Conservation (phyloP, 1,284 basidiomycete genomes). For the Exobasidium cylindrosporum region DNA sequence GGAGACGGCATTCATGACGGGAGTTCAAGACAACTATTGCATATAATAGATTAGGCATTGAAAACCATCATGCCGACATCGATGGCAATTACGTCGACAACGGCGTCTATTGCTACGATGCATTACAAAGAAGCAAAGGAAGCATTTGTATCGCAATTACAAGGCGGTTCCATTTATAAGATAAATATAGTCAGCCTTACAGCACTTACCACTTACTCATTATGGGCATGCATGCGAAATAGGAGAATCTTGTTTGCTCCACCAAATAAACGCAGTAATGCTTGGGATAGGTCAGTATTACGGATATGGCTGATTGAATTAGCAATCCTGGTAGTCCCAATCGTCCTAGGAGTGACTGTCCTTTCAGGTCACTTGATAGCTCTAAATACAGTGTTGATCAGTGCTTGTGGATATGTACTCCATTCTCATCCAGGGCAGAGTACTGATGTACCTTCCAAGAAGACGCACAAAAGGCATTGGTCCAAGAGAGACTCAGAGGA, state of each 20-base stretch:
- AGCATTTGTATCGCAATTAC: slow-evolving; percentile 76
- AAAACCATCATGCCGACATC: too few relatives aligned
- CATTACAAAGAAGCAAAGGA: slow-evolving; percentile 80
- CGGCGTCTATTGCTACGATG: too few relatives aligned
- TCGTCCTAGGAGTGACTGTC: slow-evolving; percentile 74
- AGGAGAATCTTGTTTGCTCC: background rate
- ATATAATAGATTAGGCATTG: too few relatives aligned
- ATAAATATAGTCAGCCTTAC: slow-evolving; percentile 72
- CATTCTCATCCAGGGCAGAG: background rate
- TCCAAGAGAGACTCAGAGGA: slow-evolving; percentile 29
- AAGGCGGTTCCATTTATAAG: slow-evolving; percentile 71
- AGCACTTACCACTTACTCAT: slow-evolving; percentile 65
- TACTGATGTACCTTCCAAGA: background rate
- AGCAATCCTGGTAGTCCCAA: slow-evolving; percentile 68
- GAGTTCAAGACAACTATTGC: too few relatives aligned
- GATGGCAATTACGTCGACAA: too few relatives aligned
- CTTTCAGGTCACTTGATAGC: slow-evolving; percentile 61
- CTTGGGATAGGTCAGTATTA: background rate
- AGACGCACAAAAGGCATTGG: slow-evolving; percentile 27
- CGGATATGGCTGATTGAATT: slow-evolving; percentile 61
- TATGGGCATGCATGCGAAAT: slow-evolving; percentile 17
- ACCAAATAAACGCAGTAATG: background rate
- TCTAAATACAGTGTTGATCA: slow-evolving; percentile 58
- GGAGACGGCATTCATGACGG: too few relatives aligned
- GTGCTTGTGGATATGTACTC: background rate